A percentile compares a stretch with the other conserved stretches of the same genome.
These are phyloP conservation scores for Simmondsia chinensis DNA, from an alignment of 148 eudicot species.

Conservation along the genomic window DNA sequence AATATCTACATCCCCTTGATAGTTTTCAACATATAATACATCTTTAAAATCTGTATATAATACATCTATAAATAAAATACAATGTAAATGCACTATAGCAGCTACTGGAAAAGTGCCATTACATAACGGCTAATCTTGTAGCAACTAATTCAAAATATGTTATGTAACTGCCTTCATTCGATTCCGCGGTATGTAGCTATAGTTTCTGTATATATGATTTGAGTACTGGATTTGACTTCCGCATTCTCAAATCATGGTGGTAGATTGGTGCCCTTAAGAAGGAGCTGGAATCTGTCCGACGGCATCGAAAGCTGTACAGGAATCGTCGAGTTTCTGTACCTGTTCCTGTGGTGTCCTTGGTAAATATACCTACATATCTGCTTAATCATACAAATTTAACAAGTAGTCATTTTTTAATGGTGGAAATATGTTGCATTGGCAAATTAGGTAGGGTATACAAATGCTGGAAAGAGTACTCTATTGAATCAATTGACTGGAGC, in stretches of 20 bases:
- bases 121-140: too few relatives aligned
- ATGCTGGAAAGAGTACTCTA: slow-evolving; percentile 98
- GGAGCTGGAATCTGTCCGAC: slow-evolving; percentile 86
- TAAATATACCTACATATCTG: slow-evolving; percentile 25
- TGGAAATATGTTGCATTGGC: not conserved
- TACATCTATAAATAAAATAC: too few relatives aligned
- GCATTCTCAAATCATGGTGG: slow-evolving; percentile 6
- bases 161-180: too few relatives aligned
- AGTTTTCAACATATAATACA: too few relatives aligned
- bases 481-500: slow-evolving; percentile 89
- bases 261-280: slow-evolving; percentile 75
- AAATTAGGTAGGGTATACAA: slow-evolving; percentile 87
- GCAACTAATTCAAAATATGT: too few relatives aligned
- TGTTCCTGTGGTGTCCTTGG: slow-evolving; percentile 91
- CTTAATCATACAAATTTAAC: not conserved
- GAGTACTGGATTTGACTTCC: slow-evolving; percentile 3
- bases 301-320: slow-evolving; percentile 87
- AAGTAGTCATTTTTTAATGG: not conserved
- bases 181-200: too few relatives aligned
- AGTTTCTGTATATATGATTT: too few relatives aligned
- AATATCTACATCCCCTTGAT: too few relatives aligned
- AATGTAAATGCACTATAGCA: too few relatives aligned
- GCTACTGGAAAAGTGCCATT: too few relatives aligned
- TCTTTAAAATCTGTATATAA: too few relatives aligned
- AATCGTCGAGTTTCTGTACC: slow-evolving; percentile 75